Conservation (phyloP, 2,329 filamentous ascomycete species). For the Venturia nashicola region DNA sequence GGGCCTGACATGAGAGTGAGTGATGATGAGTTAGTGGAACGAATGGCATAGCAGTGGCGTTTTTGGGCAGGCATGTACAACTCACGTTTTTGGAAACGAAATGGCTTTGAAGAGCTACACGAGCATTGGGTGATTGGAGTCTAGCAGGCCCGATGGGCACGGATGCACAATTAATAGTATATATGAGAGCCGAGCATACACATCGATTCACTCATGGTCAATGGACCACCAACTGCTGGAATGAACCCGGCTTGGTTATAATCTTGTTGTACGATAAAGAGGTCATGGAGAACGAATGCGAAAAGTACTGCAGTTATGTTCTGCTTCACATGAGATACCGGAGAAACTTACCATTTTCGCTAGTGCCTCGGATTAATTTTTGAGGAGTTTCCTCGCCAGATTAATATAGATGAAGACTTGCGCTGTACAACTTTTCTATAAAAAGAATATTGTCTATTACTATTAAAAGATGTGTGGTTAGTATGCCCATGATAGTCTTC, state of each 20-base stretch:
- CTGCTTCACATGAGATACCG: too few species aligned
- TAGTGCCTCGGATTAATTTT: too few species aligned
- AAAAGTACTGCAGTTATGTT: too few species aligned
- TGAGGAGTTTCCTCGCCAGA: too few species aligned
- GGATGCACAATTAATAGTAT: neutral
- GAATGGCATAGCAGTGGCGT: constrained; percentile 1
- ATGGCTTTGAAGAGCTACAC: neutral
- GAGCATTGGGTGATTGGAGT: neutral
- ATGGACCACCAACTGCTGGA: neutral
- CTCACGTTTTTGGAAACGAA: neutral
- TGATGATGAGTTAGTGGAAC: neutral
- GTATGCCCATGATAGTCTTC: too few species aligned
- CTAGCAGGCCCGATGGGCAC: neutral
- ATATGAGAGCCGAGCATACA: neutral
- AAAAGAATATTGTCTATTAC: too few species aligned
- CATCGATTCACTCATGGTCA: neutral
- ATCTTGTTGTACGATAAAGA: neutral
- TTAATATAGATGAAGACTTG: too few species aligned
- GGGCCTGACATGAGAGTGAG: constrained; percentile 26
- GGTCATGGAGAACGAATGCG: neutral
- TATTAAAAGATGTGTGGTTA: too few species aligned
- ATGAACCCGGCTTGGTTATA: neutral
- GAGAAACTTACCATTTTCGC: too few species aligned
- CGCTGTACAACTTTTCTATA: too few species aligned
- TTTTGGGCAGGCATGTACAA: neutral